Conservation (phyloP, 1,139 yeast species). For the Yamadazyma oceani region DNA sequence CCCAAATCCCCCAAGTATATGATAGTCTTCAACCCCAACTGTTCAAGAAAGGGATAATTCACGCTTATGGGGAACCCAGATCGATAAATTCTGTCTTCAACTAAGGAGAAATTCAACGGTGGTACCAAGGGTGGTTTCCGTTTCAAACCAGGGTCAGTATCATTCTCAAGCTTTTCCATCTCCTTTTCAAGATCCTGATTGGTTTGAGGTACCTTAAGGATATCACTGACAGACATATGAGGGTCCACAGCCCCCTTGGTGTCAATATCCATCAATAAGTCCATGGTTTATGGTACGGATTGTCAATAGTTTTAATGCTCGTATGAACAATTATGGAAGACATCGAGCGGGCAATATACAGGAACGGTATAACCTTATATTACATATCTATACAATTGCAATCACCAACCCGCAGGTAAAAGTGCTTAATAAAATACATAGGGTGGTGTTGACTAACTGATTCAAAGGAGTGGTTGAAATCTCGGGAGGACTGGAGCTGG, state of each 20-base stretch:
- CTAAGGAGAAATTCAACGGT: conserved; percentile 86
- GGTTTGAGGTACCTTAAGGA: not conserved
- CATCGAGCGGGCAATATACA: too few species aligned
- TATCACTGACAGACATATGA: conserved; percentile 1
- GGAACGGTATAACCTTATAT: too few species aligned
- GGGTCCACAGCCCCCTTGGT: not conserved
- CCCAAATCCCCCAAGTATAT: conserved; percentile 78
- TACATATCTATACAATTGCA: too few species aligned
- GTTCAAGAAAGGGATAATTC: conserved; percentile 75
- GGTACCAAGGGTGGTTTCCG: conserved; percentile 55
- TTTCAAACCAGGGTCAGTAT: not conserved
- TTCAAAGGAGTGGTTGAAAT: conserved; percentile 39
- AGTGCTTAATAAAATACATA: too few species aligned
- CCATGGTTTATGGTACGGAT: not conserved
- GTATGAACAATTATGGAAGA: too few species aligned
- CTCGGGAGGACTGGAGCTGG: conserved; percentile 33
- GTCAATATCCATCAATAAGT: not conserved
- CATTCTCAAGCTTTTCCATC: not conserved
- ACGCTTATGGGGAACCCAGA: conserved; percentile 92
- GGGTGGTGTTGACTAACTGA: too few species aligned
- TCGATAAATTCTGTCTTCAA: conserved; percentile 82
- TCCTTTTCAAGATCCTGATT: not conserved
- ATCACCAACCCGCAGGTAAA: too few species aligned
- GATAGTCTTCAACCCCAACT: conserved; percentile 71
- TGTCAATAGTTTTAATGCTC: too few species aligned